Evolutionary conservation across 1,139 yeast genomes (phyloP).

Genomic region (Zhuliangozyma parablackwelliae): DNA sequence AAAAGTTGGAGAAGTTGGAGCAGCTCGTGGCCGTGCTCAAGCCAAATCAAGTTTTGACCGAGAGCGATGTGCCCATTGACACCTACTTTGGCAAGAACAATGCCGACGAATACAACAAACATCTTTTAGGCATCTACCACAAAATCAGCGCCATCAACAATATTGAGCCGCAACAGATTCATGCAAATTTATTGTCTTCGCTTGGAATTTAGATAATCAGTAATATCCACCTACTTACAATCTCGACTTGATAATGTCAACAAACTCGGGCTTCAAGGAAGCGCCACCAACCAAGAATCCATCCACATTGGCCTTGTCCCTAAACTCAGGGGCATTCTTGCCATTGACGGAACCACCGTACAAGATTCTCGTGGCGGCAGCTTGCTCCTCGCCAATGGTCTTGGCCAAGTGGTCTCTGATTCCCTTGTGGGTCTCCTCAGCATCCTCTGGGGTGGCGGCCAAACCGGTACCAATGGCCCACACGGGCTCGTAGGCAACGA

Average conservation of each 20-base stretch:
- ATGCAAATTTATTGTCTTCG: constrained; percentile 9
- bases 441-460: constrained; percentile 98
- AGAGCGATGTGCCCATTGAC: constrained; percentile 37
- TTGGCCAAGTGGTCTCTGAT: constrained; percentile 79
- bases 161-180: constrained; percentile 7
- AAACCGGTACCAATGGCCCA: constrained; percentile 99
- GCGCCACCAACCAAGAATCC: constrained; percentile 99
- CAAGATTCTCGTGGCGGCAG: constrained; percentile 79
- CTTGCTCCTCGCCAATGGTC: constrained; percentile 74
- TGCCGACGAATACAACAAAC: constrained; percentile 8
- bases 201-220: constrained; percentile 4
- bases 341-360: constrained; percentile 99
- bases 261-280: constrained; percentile 95
- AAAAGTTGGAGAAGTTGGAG: constrained; percentile 19
- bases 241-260: constrained; percentile 92
- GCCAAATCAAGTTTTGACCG: constrained; percentile 27
- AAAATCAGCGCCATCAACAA: constrained; percentile 9
- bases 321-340: constrained; percentile 85
- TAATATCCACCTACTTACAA: constrained; percentile 35
- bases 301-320: constrained; percentile 89
- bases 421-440: constrained; percentile 88
- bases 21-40: constrained; percentile 20
- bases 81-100: constrained; percentile 12
- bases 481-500: constrained; percentile 98
- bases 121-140: constrained; percentile 8